These are phyloP conservation scores for Cinnamomum chago DNA, from an alignment of 164 flowering plant genomes.

Conservation along the genomic window DNA sequence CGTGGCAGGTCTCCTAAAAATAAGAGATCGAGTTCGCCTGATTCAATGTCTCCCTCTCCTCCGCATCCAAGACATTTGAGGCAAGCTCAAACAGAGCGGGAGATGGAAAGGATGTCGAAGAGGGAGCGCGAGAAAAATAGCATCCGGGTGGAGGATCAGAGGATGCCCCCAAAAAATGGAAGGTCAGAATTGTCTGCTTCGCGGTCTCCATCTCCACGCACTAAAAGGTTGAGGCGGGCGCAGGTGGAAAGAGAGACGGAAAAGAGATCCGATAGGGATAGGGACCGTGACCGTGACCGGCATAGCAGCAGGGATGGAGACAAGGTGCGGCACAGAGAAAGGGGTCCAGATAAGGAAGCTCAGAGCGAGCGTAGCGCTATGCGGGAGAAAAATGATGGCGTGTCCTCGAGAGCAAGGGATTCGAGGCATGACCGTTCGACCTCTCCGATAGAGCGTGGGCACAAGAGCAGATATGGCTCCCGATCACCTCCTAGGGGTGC, in stretches of 20 bases:
- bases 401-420: conserved; percentile 41
- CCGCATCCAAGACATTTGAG: conserved; percentile 46
- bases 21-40: conserved; percentile 21
- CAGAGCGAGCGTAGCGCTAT: conserved; percentile 35
- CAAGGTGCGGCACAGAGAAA: conserved; percentile 28
- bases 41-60: conserved; percentile 50
- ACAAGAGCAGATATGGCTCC: conserved; percentile 36
- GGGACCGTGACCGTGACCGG: conserved; percentile 12
- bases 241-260: conserved; percentile 2
- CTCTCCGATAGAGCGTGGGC: conserved; percentile 49
- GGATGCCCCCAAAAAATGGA: not conserved
- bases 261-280: conserved; percentile 9
- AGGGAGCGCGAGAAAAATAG: conserved; percentile 25
- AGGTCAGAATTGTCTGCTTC: conserved; percentile 1
- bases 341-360: conserved; percentile 27
- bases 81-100: conserved; percentile 42
- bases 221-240: conserved; percentile 3
- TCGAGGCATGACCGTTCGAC: conserved; percentile 39
- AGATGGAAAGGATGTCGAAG: conserved; percentile 19
- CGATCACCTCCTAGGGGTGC: conserved; percentile 45
- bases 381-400: conserved; percentile 37
- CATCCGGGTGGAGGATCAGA: not conserved
- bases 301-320: conserved; percentile 24
- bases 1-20: conserved; percentile 27
- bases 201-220: conserved; percentile 6